A percentile compares a stretch with the other conserved stretches of the same genome.
Conservation (phyloP, 306 rosid species). For the Quercus mongolica region DNA sequence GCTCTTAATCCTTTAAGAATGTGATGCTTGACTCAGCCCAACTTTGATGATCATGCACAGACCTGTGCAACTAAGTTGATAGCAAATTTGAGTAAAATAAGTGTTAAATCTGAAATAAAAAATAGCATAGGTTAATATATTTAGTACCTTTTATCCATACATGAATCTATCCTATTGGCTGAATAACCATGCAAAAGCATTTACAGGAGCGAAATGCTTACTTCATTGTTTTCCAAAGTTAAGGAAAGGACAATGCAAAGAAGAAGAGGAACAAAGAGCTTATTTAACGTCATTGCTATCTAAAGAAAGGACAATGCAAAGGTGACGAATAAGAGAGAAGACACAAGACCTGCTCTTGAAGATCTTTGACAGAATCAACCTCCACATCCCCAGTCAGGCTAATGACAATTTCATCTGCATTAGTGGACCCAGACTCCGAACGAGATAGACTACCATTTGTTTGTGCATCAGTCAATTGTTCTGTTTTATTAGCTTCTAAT, state of each 20-base stretch:
- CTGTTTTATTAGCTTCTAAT: slow-evolving; percentile 43
- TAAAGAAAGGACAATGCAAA: slow-evolving; percentile 8
- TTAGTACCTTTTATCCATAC: neutral
- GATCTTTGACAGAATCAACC: slow-evolving; percentile 76
- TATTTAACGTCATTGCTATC: slow-evolving; percentile 7
- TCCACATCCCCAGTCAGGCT: slow-evolving; percentile 80
- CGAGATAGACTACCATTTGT: slow-evolving; percentile 56
- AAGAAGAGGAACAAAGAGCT: neutral
- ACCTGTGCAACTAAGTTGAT: neutral
- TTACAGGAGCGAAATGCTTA: neutral
- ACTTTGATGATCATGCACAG: neutral
- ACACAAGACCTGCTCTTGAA: slow-evolving; percentile 75
- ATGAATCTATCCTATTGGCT: neutral
- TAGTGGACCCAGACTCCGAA: slow-evolving; percentile 85
- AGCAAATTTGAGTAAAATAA: neutral
- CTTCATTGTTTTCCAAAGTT: neutral
- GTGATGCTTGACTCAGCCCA: no score
- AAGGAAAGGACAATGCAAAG: slow-evolving; percentile 13
- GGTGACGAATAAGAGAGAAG: neutral
- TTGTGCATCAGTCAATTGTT: slow-evolving; percentile 31
- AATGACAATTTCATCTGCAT: slow-evolving; percentile 75
- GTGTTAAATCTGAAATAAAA: neutral
- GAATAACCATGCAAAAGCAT: neutral
- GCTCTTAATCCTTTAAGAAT: neutral
- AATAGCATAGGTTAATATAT: neutral